These are phyloP conservation scores for Pythium myriotylum DNA, from an alignment of 352 stramenopile species.

Conservation along the genomic window DNA sequence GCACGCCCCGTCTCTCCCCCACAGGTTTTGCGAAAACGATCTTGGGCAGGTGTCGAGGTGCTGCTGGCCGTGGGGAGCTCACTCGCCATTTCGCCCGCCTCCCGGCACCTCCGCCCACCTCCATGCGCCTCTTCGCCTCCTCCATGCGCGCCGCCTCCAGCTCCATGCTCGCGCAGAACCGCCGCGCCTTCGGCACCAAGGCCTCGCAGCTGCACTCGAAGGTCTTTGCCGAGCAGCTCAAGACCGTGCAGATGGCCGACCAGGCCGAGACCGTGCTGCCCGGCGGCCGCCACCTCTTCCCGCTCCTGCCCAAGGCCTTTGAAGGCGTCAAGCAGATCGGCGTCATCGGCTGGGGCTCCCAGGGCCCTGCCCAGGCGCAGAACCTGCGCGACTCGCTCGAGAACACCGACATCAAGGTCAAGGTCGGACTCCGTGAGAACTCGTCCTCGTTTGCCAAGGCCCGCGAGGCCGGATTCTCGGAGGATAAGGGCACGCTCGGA, in stretches of 20 bases:
- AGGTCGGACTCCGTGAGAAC: conserved; percentile 87
- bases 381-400: conserved; percentile 97
- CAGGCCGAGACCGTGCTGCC: conserved; percentile 75
- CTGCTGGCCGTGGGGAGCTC: conserved; percentile 6
- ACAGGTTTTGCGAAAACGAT: conserved; percentile 36
- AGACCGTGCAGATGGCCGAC: conserved; percentile 80
- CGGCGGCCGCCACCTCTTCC: conserved; percentile 93
- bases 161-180: conserved; percentile 41
- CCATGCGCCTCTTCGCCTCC: conserved; percentile 70
- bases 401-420: conserved; percentile 89
- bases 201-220: conserved; percentile 59
- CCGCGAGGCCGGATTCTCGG: conserved; percentile 91
- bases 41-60: conserved; percentile 30
- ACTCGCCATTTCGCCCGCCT: conserved; percentile 30
- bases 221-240: conserved; percentile 76
- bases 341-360: conserved; percentile 98
- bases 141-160: conserved; percentile 46
- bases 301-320: conserved; percentile 95
- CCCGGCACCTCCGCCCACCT: conserved; percentile 8
- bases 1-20: conserved; percentile 7
- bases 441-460: conserved; percentile 84
- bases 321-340: conserved; percentile 96
- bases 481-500: conserved; percentile 93
- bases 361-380: conserved; percentile 96
- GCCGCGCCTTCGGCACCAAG: conserved; percentile 66